phyloP scores from a whole-genome alignment of 345 rosid species.

The Corymbia maculata region DNA sequence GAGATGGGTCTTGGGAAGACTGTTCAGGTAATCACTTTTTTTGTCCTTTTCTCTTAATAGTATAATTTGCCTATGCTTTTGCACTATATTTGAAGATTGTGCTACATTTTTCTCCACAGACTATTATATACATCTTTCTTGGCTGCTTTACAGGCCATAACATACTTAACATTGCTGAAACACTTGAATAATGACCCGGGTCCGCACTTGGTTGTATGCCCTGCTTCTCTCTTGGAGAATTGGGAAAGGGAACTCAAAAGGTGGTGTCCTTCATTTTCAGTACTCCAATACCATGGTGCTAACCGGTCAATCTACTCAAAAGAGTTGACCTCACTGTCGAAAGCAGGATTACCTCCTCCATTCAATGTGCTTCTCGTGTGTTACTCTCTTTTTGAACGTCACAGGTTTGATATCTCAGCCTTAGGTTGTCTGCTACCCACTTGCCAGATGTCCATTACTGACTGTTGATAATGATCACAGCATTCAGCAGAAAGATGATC shows the following conservation, averaged over 20 bases:
- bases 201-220: conserved; percentile 94
- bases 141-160: conserved; percentile 54
- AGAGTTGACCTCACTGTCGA: conserved; percentile 66
- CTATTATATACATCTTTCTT: not conserved
- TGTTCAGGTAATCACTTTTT: conserved; percentile 56
- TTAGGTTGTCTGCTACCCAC: not conserved
- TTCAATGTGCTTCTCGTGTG: conserved; percentile 94
- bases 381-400: conserved; percentile 93
- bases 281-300: conserved; percentile 84
- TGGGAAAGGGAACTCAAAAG: conserved; percentile 97
- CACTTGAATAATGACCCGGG: conserved; percentile 83
- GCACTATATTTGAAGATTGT: not conserved
- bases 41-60: too few relatives aligned
- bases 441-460: not conserved
- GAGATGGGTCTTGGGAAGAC: conserved; percentile 99
- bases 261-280: conserved; percentile 97
- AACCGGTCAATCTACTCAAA: conserved; percentile 71
- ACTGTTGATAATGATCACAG: conserved; percentile 33
- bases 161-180: conserved; percentile 68
- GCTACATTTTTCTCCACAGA: not conserved
- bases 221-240: conserved; percentile 94
- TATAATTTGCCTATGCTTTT: not conserved
- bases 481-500: conserved; percentile 94
- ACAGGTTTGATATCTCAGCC: conserved; percentile 45
- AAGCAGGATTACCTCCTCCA: conserved; percentile 79